Conservation (phyloP, 1,284 basidiomycete species). For the Melampsora americana region DNA sequence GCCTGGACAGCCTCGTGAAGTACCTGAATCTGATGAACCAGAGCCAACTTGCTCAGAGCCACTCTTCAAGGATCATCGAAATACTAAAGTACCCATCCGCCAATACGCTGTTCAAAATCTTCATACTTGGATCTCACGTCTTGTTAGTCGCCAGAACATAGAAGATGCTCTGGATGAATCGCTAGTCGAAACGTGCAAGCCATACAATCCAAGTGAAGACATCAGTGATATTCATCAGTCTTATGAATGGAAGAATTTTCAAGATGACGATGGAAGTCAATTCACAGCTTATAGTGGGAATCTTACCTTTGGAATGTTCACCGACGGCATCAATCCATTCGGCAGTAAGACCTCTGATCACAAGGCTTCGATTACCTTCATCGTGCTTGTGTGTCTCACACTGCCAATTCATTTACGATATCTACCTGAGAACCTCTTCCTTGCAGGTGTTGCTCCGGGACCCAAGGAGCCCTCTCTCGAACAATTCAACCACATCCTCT, state of each 20-base stretch:
- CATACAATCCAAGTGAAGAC: no score
- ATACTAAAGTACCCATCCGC: no score
- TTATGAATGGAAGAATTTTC: no score
- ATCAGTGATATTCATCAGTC: no score
- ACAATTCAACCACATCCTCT: constrained; percentile 52
- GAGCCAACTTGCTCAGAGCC: neutral
- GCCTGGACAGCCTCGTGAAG: no score
- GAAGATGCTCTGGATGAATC: neutral
- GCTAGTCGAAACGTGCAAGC: neutral
- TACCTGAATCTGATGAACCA: no score
- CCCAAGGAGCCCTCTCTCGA: constrained; percentile 53
- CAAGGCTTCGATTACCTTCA: neutral
- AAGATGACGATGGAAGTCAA: neutral
- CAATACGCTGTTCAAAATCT: no score
- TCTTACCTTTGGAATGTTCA: neutral
- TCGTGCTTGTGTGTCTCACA: neutral
- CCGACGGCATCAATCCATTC: neutral
- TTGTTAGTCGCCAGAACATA: no score
- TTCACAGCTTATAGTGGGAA: neutral
- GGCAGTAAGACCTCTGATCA: neutral
- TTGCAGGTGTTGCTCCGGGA: constrained; percentile 54
- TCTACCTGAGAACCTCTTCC: constrained; percentile 43
- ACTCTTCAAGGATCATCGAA: no score
- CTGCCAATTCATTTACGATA: constrained; percentile 46
- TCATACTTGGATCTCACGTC: no score